A percentile compares a stretch with the other conserved stretches of the same genome.
These are phyloP conservation scores for Catharanthus roseus DNA, from an alignment of 257 asterid species.

Conservation along the genomic window DNA sequence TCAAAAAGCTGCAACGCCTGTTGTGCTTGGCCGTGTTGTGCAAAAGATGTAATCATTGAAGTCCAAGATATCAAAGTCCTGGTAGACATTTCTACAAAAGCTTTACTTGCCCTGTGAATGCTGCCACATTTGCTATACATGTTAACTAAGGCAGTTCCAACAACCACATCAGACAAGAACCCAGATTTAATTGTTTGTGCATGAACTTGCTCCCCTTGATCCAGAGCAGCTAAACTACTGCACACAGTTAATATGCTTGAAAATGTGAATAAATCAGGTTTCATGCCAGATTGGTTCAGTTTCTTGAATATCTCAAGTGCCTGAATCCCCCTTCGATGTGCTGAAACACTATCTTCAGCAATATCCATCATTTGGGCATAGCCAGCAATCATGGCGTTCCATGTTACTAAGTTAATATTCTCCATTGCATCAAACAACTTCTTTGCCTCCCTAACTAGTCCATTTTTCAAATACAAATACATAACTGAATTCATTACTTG, in stretches of 20 bases:
- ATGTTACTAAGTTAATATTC: slow-evolving; percentile 49
- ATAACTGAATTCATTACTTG: slow-evolving; percentile 55
- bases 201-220: slow-evolving; percentile 90
- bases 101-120: slow-evolving; percentile 62
- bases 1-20: slow-evolving; percentile 73
- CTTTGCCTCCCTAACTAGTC: slow-evolving; percentile 58
- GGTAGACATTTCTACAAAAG: slow-evolving; percentile 68
- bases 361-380: slow-evolving; percentile 57
- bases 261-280: slow-evolving; percentile 72
- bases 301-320: slow-evolving; percentile 61
- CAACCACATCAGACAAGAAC: slow-evolving; percentile 61
- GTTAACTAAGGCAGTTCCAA: slow-evolving; percentile 79
- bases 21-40: slow-evolving; percentile 60
- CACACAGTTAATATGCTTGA: slow-evolving; percentile 69
- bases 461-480: slow-evolving; percentile 77
- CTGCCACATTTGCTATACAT: slow-evolving; percentile 94
- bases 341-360: slow-evolving; percentile 44
- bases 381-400: slow-evolving; percentile 95
- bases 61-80: slow-evolving; percentile 92
- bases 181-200: slow-evolving; percentile 77
- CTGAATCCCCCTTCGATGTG: slow-evolving; percentile 55
- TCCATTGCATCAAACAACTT: slow-evolving; percentile 64
- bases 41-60: slow-evolving; percentile 67
- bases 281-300: slow-evolving; percentile 54
- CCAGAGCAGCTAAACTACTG: slow-evolving; percentile 66